A percentile compares a stretch with the other conserved stretches of the same genome.
Conservation (phyloP, 2,329 filamentous ascomycete species). For the Xylaria sp. region DNA sequence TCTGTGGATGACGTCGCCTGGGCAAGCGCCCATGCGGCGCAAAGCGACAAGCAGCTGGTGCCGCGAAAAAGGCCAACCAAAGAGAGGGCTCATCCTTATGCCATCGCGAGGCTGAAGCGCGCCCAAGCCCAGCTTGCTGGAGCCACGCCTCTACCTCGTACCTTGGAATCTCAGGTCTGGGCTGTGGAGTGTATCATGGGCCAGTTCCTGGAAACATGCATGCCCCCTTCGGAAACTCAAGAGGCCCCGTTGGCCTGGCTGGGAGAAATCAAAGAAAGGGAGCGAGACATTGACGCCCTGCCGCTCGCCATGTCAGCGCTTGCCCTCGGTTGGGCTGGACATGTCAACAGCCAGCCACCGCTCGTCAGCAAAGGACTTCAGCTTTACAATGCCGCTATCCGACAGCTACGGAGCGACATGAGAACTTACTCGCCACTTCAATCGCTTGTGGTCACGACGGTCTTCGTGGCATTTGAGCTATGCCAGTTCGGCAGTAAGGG, state of each 20-base stretch:
- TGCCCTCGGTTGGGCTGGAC: constrained; percentile 40
- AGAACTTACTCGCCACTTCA: constrained; percentile 31
- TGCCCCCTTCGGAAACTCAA: constrained; percentile 28
- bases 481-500: constrained; percentile 39
- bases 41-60: not conserved
- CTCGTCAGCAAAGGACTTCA: constrained; percentile 39
- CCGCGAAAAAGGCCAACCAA: not conserved
- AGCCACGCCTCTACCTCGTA: constrained; percentile 19
- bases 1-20: constrained; percentile 12
- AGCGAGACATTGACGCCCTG: constrained; percentile 37
- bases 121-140: constrained; percentile 6
- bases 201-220: constrained; percentile 36
- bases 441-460: constrained; percentile 34
- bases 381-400: constrained; percentile 38
- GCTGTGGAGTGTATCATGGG: constrained; percentile 34
- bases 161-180: constrained; percentile 27
- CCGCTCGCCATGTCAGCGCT: constrained; percentile 40
- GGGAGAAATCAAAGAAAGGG: constrained; percentile 31
- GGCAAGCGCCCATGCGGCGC: constrained; percentile 1
- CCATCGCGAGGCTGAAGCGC: not conserved
- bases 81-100: constrained; percentile 15
- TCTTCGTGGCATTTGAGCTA: constrained; percentile 39
- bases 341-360: constrained; percentile 25
- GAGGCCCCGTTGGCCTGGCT: constrained; percentile 39
- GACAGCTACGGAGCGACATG: constrained; percentile 36